Percentiles rank a stretch among this genome's conserved stretches.
These are phyloP conservation scores for Keqinozyma sinolaborantium DNA, from an alignment of 1,139 yeast species.

Conservation along the genomic window DNA sequence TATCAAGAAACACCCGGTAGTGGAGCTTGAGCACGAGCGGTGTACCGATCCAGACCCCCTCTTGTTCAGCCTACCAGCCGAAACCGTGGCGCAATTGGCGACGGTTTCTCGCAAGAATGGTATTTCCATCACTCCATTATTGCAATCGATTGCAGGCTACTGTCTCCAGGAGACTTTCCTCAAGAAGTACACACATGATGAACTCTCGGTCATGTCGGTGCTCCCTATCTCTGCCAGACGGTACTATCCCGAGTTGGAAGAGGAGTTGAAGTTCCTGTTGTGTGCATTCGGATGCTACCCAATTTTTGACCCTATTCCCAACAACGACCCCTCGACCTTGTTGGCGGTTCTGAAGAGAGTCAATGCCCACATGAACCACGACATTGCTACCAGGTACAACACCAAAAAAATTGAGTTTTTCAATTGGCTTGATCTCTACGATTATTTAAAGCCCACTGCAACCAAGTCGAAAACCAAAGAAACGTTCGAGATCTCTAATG, in stretches of 20 bases:
- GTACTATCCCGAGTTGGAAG: slow-evolving; percentile 13
- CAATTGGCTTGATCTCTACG: slow-evolving; percentile 10
- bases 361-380: slow-evolving; percentile 6
- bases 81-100: slow-evolving; percentile 9
- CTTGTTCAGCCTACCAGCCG: slow-evolving; percentile 11
- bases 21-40: slow-evolving; percentile 9
- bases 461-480: slow-evolving; percentile 4
- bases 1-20: slow-evolving; percentile 13
- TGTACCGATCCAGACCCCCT: slow-evolving; percentile 11
- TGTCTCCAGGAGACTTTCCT: slow-evolving; percentile 20
- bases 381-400: slow-evolving; percentile 9
- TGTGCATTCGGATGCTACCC: slow-evolving; percentile 13
- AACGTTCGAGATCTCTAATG: slow-evolving; percentile 25
- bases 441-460: slow-evolving; percentile 9
- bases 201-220: slow-evolving; percentile 9
- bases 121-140: slow-evolving; percentile 24
- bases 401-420: slow-evolving; percentile 20
- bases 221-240: slow-evolving; percentile 25
- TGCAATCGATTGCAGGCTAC: slow-evolving; percentile 15
- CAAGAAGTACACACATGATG: slow-evolving; percentile 7
- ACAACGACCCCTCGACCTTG: slow-evolving; percentile 5
- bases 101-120: slow-evolving; percentile 12
- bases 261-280: slow-evolving; percentile 15
- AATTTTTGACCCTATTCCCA: slow-evolving; percentile 11
- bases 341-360: slow-evolving; percentile 7